Base-by-base conservation (phyloP, 1,139 yeast species). In the Sugiyamaella novakii region DNA sequence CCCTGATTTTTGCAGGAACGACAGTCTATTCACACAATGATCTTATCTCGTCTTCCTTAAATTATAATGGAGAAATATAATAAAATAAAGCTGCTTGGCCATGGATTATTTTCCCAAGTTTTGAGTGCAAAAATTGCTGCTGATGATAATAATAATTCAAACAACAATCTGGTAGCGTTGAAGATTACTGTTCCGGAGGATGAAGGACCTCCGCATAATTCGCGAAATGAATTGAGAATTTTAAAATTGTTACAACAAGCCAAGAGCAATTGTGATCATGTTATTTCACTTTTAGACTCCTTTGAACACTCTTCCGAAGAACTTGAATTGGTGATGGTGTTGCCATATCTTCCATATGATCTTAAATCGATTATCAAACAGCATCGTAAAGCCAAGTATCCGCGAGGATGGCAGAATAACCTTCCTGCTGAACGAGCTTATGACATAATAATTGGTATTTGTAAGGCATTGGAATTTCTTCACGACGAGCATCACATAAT, bases 401-500 rank as follows among this genome's bases (percentile, higher is more conserved):
- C 61, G 3, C 50, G 64, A 7, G 60, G 66, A 27, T 62, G 64
- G 55, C 49, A 59, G 4, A 67, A 74, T 58, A 59, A 50, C 5
- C 52, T 76, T 33, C 54, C 66, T 0, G 15, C 35, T 0, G 52
- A 39, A 0, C 53, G 64, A 18, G 67, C 71, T 0, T 43, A 51
- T 2, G 52, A 54, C 0, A 73, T 83, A 7, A 61, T 76, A 5
- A 44, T 45, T 4, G 80, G 80, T 5, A 47, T 84, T 3, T 69
- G 77, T 0, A 55, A 59, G 1, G 92, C 82, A 0, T 62, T 86
- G 18, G 59, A 56, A 1, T 80, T 73, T 58, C 59, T 84, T 5
- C 94, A 83, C 51, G 56, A 64, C 0, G 59, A 72, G 2, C 28
- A 31, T 42, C 82, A 82, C 0, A 76, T 91, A n/a, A 88, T 91